These are phyloP conservation scores for Tylopilus balloui DNA, from an alignment of 768 basidiomycete species.

Conservation along the genomic window DNA sequence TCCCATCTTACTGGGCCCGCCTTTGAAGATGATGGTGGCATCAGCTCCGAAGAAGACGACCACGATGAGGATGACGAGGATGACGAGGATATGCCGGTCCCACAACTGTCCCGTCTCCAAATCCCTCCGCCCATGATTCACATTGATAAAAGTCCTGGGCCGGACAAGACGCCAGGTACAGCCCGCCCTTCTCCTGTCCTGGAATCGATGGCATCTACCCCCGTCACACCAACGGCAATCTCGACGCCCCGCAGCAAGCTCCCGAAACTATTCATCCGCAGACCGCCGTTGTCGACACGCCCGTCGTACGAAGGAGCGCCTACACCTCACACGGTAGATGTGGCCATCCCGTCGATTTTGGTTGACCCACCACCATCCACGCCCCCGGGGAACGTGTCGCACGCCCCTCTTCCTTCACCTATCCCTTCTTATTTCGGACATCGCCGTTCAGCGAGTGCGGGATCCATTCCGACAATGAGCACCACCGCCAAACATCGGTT, in stretches of 20 bases:
- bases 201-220: conserved; percentile 21
- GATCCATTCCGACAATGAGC: conserved; percentile 23
- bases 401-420: conserved; percentile 21
- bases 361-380: conserved; percentile 13
- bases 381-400: conserved; percentile 6
- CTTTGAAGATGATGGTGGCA: conserved; percentile 74
- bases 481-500: conserved; percentile 34
- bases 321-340: conserved; percentile 1
- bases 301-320: conserved; percentile 27
- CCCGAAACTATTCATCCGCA: conserved; percentile 35
- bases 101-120: conserved; percentile 21
- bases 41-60: conserved; percentile 52
- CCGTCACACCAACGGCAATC: conserved; percentile 26
- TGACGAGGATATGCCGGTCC: conserved; percentile 31
- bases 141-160: conserved; percentile 17
- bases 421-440: conserved; percentile 21
- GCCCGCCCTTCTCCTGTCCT: conserved; percentile 20
- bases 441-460: conserved; percentile 31
- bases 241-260: conserved; percentile 25
- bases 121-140: conserved; percentile 20
- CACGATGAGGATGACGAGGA: conserved; percentile 27
- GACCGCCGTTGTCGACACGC: conserved; percentile 29
- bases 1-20: conserved; percentile 51
- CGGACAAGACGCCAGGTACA: conserved; percentile 19
- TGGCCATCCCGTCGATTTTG: conserved; percentile 8